These are phyloP conservation scores for Pyricularia pennisetigena DNA, from an alignment of 2,329 filamentous ascomycete species.

Conservation along the genomic window DNA sequence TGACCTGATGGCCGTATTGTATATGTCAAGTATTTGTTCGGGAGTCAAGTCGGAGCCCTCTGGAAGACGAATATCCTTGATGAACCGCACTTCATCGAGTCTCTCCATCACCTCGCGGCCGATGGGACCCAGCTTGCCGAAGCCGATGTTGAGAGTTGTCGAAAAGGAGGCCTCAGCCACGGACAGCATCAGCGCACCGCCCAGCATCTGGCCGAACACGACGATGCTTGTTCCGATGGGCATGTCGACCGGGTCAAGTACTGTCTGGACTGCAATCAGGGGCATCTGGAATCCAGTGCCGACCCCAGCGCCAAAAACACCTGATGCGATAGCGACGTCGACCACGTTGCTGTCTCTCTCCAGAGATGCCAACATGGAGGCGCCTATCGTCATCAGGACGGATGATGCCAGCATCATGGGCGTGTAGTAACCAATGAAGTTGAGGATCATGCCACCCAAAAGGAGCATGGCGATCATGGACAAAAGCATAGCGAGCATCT, in stretches of 20 bases:
- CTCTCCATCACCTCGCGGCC: constrained; percentile 9
- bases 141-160: constrained; percentile 24
- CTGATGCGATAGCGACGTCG: constrained; percentile 22
- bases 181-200: constrained; percentile 33
- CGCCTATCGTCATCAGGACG: constrained; percentile 24
- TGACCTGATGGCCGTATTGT: constrained; percentile 49
- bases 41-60: constrained; percentile 11
- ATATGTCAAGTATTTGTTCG: constrained; percentile 25
- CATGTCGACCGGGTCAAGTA: constrained; percentile 28
- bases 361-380: constrained; percentile 26
- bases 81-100: constrained; percentile 7
- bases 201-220: constrained; percentile 34
- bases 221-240: constrained; percentile 31
- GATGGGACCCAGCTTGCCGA: constrained; percentile 19
- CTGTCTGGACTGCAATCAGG: constrained; percentile 34
- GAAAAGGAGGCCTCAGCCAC: constrained; percentile 35
- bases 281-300: constrained; percentile 33
- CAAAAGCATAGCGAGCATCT: constrained; percentile 32
- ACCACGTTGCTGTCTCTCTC: constrained; percentile 13
- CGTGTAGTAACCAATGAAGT: constrained; percentile 32
- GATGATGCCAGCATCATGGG: constrained; percentile 30
- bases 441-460: constrained; percentile 23
- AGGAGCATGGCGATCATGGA: constrained; percentile 29
- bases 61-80: constrained; percentile 7
- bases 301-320: constrained; percentile 31